Conservation (phyloP, 305 asterid genomes). For the Fraxinus angustifolia region DNA sequence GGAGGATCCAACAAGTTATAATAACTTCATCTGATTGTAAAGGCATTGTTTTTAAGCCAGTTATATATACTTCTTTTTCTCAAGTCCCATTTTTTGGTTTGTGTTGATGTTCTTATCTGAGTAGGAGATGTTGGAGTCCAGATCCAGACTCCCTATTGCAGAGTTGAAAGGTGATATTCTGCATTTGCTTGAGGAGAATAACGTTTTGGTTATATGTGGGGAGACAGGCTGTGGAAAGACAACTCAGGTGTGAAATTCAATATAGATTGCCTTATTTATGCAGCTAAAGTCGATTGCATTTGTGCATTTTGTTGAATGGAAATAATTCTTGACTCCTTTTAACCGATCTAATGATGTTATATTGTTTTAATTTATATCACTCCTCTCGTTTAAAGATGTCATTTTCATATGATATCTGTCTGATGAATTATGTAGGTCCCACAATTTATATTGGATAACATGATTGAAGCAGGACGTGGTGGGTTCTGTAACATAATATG, state of each 20-base stretch:
- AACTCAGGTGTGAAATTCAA: constrained; percentile 68
- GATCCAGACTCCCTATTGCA: constrained; percentile 84
- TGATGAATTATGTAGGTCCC: constrained; percentile 69
- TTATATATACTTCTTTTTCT: not conserved
- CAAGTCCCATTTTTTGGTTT: not conserved
- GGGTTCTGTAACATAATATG: constrained; percentile 81
- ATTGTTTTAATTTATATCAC: constrained; percentile 5
- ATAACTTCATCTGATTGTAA: not conserved
- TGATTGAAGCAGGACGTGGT: constrained; percentile 88
- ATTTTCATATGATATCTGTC: constrained; percentile 20
- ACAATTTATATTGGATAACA: constrained; percentile 84
- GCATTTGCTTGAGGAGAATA: constrained; percentile 60
- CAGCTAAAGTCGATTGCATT: constrained; percentile 12
- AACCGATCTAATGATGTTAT: not conserved
- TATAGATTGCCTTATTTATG: constrained; percentile 12
- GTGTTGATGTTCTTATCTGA: constrained; percentile 22
- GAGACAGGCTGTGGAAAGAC: constrained; percentile 99
- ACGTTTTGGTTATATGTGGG: constrained; percentile 85
- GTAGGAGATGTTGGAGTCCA: constrained; percentile 73
- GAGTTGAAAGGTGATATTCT: constrained; percentile 70
- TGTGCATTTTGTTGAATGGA: not conserved
- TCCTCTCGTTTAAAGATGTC: not conserved
- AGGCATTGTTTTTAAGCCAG: not conserved
- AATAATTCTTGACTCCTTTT: not conserved
- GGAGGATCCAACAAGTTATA: not conserved